These are phyloP conservation scores for Solanum piurae DNA, from an alignment of 257 asterid species.

Conservation along the genomic window DNA sequence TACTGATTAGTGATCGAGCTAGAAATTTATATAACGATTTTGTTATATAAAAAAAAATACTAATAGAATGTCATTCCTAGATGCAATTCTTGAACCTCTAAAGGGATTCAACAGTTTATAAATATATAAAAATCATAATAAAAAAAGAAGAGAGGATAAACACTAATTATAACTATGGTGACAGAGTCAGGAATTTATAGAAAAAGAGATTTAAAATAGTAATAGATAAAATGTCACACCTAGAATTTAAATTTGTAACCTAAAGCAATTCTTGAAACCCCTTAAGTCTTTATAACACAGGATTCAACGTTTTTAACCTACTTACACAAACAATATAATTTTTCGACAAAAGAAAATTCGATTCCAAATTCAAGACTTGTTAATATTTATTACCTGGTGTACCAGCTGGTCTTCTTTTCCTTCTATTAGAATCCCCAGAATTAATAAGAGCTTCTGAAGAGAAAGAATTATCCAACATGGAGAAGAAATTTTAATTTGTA, in stretches of 20 bases:
- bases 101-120: not conserved
- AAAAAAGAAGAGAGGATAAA: not conserved
- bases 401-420: slow-evolving; percentile 29
- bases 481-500: not conserved
- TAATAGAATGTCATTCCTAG: not conserved
- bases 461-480: slow-evolving; percentile 19
- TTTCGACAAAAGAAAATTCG: not conserved
- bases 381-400: slow-evolving; percentile 19
- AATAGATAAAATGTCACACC: not conserved
- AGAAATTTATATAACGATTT: not conserved
- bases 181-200: not conserved
- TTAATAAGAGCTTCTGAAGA: slow-evolving; percentile 11
- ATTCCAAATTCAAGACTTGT: not conserved
- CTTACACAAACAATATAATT: not conserved
- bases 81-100: not conserved
- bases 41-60: not conserved
- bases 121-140: not conserved
- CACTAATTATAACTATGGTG: not conserved
- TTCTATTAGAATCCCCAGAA: not conserved
- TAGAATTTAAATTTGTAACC: not conserved
- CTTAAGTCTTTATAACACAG: not conserved
- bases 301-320: not conserved
- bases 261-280: not conserved
- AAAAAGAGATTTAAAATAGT: not conserved
- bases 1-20: not conserved